Percentiles rank a stretch among this genome's conserved stretches.
phyloP scores from a whole-genome alignment of 208 protist species.

The Acanthamoeba triangularis region DNA sequence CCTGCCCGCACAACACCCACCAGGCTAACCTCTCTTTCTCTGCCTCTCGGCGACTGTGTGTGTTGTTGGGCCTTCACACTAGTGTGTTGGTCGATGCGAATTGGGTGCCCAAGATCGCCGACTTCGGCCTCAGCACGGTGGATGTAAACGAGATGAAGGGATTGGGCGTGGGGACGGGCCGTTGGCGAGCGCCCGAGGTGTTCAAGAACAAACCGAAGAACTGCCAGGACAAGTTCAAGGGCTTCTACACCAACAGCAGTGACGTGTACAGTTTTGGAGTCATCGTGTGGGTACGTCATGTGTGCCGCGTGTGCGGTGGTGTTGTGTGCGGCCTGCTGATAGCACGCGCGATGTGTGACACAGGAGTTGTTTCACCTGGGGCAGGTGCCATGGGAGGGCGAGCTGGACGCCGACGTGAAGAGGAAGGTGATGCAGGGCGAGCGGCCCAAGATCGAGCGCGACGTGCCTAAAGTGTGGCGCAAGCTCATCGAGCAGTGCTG shows the following conservation, averaged over 20 bases:
- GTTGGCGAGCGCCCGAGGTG: conserved; percentile 45
- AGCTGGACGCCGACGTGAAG: conserved; percentile 56
- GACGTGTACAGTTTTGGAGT: conserved; percentile 67
- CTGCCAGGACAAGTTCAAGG: conserved; percentile 29
- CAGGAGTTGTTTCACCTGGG: conserved; percentile 75
- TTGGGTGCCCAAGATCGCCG: conserved; percentile 55
- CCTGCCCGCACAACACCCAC: too few species aligned
- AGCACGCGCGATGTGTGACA: neutral
- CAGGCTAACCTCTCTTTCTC: too few species aligned
- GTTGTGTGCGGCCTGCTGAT: too few species aligned
- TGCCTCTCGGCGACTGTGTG: too few species aligned
- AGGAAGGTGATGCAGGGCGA: conserved; percentile 72
- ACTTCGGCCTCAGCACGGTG: conserved; percentile 26
- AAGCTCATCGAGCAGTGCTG: conserved; percentile 68
- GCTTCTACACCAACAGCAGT: conserved; percentile 55
- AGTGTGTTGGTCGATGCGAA: conserved; percentile 35
- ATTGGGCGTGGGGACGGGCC: conserved; percentile 51
- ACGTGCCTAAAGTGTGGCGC: neutral
- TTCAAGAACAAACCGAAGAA: conserved; percentile 50
- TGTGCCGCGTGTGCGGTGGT: too few species aligned
- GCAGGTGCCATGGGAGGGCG: conserved; percentile 66
- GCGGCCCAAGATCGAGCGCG: conserved; percentile 10
- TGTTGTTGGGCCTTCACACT: neutral
- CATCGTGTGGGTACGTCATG: conserved; percentile 24
- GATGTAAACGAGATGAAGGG: conserved; percentile 42